Base-by-base conservation (phyloP, 148 eudicot genomes). In the Chenopodium berlandieri region DNA sequence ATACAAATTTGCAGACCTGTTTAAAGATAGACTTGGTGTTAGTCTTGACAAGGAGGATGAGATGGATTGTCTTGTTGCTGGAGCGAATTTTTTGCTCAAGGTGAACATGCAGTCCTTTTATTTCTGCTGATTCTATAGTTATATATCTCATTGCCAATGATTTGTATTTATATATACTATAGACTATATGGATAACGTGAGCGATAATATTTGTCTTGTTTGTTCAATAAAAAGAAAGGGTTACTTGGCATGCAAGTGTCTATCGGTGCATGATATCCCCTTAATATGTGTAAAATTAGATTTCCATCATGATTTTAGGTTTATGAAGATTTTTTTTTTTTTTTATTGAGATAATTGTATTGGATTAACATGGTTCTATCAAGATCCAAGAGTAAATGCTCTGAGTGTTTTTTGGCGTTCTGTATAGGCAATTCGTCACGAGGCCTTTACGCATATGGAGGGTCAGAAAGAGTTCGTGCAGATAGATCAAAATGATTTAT, bases 21-120 rank as follows among this genome's bases (percentile, higher is more conserved):
- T 95, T 77, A 95, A 95, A 88, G 98, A 95, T 80, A 89, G 87
- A 86, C 98, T 95, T 83, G 98, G 98, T 69, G 94, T 95, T 75
- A 92, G 94, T 73, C 92, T 95, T 83, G 98, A 95, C 75, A 95
- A 95, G 87, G 98, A 95, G 87, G 98, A 95, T 80, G 98, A 95
- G 88, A 93, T 93, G 98, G 68, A 88, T 75, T 92, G 97, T 85
- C 97, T 95, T 48, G 97, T 95, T 31, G 90, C 98, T 66, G 98
- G 98, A 79, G 97, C 97, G 48, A 95, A 95, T 83, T 95, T 93
- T 83, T 79, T 95, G 87, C 97, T 95, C 72, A 93, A 93, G 98
- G 98, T 96, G 87, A 84, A 79, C 58, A 73, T 23, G 23, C 52
- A 74, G 17, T 14, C 17, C 54, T 48, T 52, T 4, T 23, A 67